Percentiles rank a stretch among this genome's conserved stretches.
phyloP scores from a whole-genome alignment of 257 asterid genomes.

The Penstemon davidsonii region DNA sequence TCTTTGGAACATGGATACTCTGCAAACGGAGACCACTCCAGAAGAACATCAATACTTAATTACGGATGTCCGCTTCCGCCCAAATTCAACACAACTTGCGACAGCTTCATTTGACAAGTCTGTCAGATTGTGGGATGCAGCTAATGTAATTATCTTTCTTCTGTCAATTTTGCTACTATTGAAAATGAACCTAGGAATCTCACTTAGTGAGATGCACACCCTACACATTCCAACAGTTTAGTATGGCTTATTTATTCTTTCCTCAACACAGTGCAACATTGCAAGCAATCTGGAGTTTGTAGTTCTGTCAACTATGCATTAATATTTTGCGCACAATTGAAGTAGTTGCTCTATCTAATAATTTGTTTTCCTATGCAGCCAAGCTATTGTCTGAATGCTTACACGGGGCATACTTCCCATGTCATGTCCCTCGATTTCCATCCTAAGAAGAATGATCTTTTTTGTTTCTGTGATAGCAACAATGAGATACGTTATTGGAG shows the following conservation, averaged over 20 bases:
- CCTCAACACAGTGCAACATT: background rate
- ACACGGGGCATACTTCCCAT: constrained; percentile 71
- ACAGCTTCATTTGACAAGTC: constrained; percentile 90
- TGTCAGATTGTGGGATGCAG: constrained; percentile 96
- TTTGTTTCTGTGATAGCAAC: constrained; percentile 84
- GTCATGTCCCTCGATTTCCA: constrained; percentile 93
- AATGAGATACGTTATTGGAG: constrained; percentile 83
- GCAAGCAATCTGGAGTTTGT: background rate
- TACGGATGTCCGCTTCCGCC: constrained; percentile 93
- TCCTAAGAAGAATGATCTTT: constrained; percentile 89
- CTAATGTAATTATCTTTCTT: constrained; percentile 60
- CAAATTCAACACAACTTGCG: constrained; percentile 87
- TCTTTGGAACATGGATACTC: constrained; percentile 95
- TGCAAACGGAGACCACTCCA: constrained; percentile 62
- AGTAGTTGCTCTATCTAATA: constrained; percentile 23
- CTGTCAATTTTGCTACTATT: constrained; percentile 4
- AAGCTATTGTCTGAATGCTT: constrained; percentile 78
- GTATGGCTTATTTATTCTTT: background rate
- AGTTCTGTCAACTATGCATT: background rate
- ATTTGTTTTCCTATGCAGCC: constrained; percentile 55
- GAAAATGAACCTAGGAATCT: constrained; percentile 15
- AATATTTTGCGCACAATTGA: background rate
- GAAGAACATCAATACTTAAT: constrained; percentile 82
- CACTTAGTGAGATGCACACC: background rate
- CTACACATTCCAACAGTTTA: background rate